Evolutionary conservation across 352 stramenopile species (phyloP).

Genomic region (Albugo candida): DNA sequence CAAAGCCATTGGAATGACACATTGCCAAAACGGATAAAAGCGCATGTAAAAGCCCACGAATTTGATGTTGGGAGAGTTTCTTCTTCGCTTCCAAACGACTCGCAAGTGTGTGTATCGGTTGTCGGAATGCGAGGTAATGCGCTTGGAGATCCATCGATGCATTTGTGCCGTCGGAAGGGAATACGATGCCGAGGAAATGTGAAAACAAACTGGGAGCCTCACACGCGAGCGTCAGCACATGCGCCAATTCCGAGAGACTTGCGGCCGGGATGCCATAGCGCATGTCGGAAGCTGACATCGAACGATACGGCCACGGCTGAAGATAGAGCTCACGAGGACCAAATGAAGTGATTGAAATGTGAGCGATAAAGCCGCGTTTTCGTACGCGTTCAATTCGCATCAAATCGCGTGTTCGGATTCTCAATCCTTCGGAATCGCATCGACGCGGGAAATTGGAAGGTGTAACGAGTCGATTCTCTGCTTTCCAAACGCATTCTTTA

Average conservation of each 20-base stretch:
- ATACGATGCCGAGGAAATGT: conserved; percentile 42
- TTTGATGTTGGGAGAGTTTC: conserved; percentile 18
- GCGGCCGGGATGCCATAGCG: not conserved
- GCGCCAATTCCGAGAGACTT: conserved; percentile 1
- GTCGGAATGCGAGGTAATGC: conserved; percentile 65
- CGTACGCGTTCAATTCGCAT: conserved; percentile 34
- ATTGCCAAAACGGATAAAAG: conserved; percentile 33
- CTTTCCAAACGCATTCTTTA: conserved; percentile 13
- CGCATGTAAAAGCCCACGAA: conserved; percentile 53
- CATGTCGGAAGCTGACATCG: conserved; percentile 20
- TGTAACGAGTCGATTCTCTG: conserved; percentile 15
- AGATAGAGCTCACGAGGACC: conserved; percentile 27
- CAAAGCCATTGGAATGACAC: conserved; percentile 49
- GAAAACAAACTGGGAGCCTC: conserved; percentile 31
- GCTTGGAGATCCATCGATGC: conserved; percentile 12
- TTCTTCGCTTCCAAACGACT: conserved; percentile 47
- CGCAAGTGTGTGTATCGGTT: conserved; percentile 57
- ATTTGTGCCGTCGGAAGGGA: conserved; percentile 23
- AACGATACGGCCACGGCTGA: conserved; percentile 59
- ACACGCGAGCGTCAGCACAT: conserved; percentile 8
- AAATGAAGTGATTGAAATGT: conserved; percentile 15
- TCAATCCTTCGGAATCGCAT: conserved; percentile 7
- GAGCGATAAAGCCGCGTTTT: conserved; percentile 38
- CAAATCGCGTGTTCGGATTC: conserved; percentile 21
- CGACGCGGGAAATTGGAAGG: conserved; percentile 21